A percentile compares a stretch with the other conserved stretches of the same genome.
These are phyloP conservation scores for Solanum virginianum DNA, from an alignment of 257 asterid species.

Conservation along the genomic window DNA sequence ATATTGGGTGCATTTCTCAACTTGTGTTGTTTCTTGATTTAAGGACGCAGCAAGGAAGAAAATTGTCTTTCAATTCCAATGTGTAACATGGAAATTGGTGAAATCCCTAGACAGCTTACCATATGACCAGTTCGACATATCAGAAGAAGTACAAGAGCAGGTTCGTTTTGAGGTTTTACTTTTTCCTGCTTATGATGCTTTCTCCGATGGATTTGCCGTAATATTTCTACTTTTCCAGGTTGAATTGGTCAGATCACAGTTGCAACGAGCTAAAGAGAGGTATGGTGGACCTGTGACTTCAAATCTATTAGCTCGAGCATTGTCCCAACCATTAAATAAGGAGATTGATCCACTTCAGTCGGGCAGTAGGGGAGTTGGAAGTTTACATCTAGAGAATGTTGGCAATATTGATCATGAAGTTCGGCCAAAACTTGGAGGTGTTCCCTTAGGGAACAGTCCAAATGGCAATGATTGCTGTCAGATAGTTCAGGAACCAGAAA, in stretches of 20 bases:
- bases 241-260: constrained; percentile 44
- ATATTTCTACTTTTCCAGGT: constrained; percentile 37
- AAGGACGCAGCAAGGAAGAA: constrained; percentile 67
- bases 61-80: constrained; percentile 63
- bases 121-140: constrained; percentile 52
- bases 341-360: constrained; percentile 51
- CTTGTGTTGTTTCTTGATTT: constrained; percentile 11
- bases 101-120: constrained; percentile 57
- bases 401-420: constrained; percentile 51
- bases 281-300: constrained; percentile 72
- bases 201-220: background rate
- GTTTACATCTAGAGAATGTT: constrained; percentile 32
- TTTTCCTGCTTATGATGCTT: background rate
- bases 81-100: constrained; percentile 86
- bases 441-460: constrained; percentile 14
- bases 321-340: constrained; percentile 62
- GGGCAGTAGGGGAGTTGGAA: constrained; percentile 28
- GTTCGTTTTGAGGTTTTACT: constrained; percentile 19
- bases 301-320: constrained; percentile 39
- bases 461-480: constrained; percentile 22
- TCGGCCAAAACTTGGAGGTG: constrained; percentile 18
- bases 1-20: constrained; percentile 7
- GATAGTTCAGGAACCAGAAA: constrained; percentile 16
- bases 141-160: constrained; percentile 97
- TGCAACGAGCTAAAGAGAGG: constrained; percentile 83